Base-by-base conservation (phyloP, 305 asterid species). In the Solanum aculeatissimum region DNA sequence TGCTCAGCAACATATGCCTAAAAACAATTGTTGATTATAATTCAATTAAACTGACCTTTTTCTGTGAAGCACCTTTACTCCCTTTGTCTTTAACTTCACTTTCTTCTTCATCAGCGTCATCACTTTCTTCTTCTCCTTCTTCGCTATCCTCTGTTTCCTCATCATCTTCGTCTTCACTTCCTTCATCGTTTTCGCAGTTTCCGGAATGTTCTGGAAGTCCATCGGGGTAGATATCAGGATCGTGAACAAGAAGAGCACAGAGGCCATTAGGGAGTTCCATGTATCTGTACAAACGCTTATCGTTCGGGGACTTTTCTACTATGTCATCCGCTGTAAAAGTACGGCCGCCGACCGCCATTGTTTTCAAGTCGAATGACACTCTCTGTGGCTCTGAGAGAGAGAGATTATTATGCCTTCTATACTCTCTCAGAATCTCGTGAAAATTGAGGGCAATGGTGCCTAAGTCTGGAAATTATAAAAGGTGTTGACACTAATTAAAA, bases 241-340 rank as follows among this genome's bases (percentile, higher is more conserved):
- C 99, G 93, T 97, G 98, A 85, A 95, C 93, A n/a, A 97, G 91
- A 86, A 97, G 80, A 78, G 97, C 98, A 85, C 93, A 94, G 65
- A 97, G 93, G 47, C 98, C 98, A 86, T 97, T 97, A 13, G 92
- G 80, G 54, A 95, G 95, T 88, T 94, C 92, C 85, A 97, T 89
- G 89, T 86, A 94, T 85, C 99, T 89, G 94, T 97, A 97, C 83
- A 92, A 89, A 40, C 98, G 94, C 87, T 92, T 87, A 88, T 97
- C 98, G 85, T 89, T 94, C 23, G 96, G 96, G 27, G 99, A 94
- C 91, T 90, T 97, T 7, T 92, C 82, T 66, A 97, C 96, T 85
- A 93, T 87, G 85, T 91, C 93, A 90, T 94, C 97, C 38, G 99
- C 93, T 27, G 98, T 92, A 84, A 92, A 65, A 45, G 89, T 80